Conservation (phyloP, 306 rosid species). For the Begonia fuchsioides region DNA sequence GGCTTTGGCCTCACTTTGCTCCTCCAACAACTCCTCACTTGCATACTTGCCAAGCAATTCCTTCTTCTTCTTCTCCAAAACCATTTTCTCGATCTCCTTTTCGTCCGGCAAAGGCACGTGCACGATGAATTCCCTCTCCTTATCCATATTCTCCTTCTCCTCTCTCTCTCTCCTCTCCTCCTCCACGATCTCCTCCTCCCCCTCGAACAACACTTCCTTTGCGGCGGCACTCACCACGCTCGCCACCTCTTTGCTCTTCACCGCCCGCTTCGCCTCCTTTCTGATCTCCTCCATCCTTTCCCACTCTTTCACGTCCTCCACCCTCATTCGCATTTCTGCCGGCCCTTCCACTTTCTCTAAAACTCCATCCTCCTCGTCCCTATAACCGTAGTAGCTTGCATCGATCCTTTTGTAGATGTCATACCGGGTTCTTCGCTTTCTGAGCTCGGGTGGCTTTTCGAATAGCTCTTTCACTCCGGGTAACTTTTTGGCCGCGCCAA, state of each 20-base stretch:
- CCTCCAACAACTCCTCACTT: constrained; percentile 60
- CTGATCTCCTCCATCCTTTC: constrained; percentile 53
- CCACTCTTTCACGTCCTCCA: constrained; percentile 66
- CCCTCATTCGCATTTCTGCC: constrained; percentile 47
- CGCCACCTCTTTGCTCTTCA: constrained; percentile 68
- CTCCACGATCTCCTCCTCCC: constrained; percentile 79
- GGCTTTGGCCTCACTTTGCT: constrained; percentile 52
- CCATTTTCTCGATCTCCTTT: constrained; percentile 89
- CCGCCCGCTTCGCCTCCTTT: constrained; percentile 70
- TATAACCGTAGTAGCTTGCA: constrained; percentile 75
- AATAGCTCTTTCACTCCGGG: constrained; percentile 77
- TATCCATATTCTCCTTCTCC: constrained; percentile 27
- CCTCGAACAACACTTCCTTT: constrained; percentile 50
- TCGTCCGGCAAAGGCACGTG: constrained; percentile 86
- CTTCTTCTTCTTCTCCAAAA: constrained; percentile 81
- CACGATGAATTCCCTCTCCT: constrained; percentile 60
- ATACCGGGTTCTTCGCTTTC: constrained; percentile 69
- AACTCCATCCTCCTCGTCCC: constrained; percentile 88
- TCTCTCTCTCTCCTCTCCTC: constrained; percentile 43
- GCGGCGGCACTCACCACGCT: constrained; percentile 28
- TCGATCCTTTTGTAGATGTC: constrained; percentile 78
- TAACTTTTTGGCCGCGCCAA: constrained; percentile 80
- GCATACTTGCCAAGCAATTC: constrained; percentile 59
- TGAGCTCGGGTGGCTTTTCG: constrained; percentile 79
- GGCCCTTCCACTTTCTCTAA: constrained; percentile 51